Conservation (phyloP, 805 yeast species). For the Saccharomycopsis amapae region DNA sequence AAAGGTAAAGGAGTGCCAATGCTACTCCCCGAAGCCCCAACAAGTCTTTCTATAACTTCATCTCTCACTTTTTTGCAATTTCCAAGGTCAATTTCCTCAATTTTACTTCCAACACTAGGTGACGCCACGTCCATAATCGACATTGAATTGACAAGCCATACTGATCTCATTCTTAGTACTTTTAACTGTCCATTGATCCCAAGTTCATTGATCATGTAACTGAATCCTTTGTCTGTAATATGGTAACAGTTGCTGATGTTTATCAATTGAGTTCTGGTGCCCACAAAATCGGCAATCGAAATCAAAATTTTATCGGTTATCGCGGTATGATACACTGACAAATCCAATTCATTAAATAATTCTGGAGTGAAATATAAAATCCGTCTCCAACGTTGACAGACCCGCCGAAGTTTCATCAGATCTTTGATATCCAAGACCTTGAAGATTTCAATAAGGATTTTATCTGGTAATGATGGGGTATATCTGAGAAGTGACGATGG, state of each 20-base stretch:
- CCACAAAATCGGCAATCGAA: constrained; percentile 61
- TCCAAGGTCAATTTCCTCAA: constrained; percentile 57
- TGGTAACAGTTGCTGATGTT: constrained; percentile 71
- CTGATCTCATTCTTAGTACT: constrained; percentile 53
- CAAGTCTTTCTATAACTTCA: constrained; percentile 59
- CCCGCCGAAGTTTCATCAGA: constrained; percentile 51
- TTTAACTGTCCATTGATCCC: constrained; percentile 58
- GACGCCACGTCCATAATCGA: constrained; percentile 73
- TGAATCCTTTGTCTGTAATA: constrained; percentile 68
- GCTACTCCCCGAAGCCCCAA: constrained; percentile 33
- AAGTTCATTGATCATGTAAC: constrained; percentile 60
- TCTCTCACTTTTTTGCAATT: constrained; percentile 71
- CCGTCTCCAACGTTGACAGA: constrained; percentile 65
- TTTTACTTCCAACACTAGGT: constrained; percentile 51
- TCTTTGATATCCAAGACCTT: constrained; percentile 46
- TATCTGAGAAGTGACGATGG: constrained; percentile 50
- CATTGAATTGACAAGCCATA: constrained; percentile 76
- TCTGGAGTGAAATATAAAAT: constrained; percentile 50
- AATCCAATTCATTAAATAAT: constrained; percentile 45
- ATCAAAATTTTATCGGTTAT: constrained; percentile 52
- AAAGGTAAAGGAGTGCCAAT: constrained; percentile 17
- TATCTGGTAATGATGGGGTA: constrained; percentile 53
- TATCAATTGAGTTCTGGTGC: constrained; percentile 53
- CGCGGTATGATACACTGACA: constrained; percentile 54
- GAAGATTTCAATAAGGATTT: constrained; percentile 47